These are phyloP conservation scores for Alternaria sp. DNA, from an alignment of 2,329 filamentous ascomycete genomes.

Conservation along the genomic window DNA sequence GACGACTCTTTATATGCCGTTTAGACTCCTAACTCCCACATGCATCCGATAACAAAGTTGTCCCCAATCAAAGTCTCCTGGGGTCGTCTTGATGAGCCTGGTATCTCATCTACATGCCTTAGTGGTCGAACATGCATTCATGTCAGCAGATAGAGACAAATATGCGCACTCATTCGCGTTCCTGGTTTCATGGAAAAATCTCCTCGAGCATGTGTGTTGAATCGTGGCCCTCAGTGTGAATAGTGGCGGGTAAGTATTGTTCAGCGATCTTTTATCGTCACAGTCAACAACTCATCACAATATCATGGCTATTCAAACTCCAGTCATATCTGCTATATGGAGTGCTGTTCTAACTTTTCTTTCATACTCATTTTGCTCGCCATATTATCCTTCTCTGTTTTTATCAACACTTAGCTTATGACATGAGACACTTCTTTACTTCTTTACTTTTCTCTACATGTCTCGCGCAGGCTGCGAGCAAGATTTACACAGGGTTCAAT, in stretches of 20 bases:
- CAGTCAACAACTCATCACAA: not conserved
- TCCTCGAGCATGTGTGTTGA: not conserved
- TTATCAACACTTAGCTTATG: not conserved
- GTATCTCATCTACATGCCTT: not conserved
- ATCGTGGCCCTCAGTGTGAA: not conserved
- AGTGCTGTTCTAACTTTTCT: not conserved
- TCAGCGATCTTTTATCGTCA: not conserved
- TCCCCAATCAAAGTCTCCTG: no score
- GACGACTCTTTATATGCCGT: not conserved
- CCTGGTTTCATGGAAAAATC: not conserved
- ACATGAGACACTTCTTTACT: conserved; percentile 16
- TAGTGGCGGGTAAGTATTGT: not conserved
- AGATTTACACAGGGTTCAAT: conserved; percentile 41
- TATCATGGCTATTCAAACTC: not conserved
- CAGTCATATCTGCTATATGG: not conserved
- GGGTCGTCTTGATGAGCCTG: no score
- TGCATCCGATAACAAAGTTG: no score
- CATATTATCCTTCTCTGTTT: not conserved
- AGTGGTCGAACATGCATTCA: not conserved
- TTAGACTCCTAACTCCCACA: not conserved
- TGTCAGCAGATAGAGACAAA: not conserved
- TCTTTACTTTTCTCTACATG: conserved; percentile 10
- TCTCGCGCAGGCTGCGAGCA: conserved; percentile 22
- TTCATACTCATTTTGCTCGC: not conserved
- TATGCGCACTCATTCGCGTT: not conserved